These are phyloP conservation scores for Penicillium palitans DNA, from an alignment of 2,329 filamentous ascomycete species.

Conservation along the genomic window DNA sequence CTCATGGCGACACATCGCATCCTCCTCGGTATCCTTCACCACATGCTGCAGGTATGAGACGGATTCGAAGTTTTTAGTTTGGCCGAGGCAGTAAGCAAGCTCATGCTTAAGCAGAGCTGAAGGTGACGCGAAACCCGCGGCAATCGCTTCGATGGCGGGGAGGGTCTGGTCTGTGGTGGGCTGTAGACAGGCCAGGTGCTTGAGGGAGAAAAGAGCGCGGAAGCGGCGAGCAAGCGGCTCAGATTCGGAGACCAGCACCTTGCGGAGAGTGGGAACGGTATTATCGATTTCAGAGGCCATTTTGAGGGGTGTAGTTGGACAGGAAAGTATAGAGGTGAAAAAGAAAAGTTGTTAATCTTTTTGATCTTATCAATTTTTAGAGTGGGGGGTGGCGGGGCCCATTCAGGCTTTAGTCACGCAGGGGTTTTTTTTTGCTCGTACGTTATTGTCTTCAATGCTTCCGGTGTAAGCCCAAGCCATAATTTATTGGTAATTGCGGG, in stretches of 20 bases:
- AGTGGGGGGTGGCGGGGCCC: constrained; percentile 39
- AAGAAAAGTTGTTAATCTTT: constrained; percentile 27
- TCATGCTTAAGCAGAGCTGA: constrained; percentile 95
- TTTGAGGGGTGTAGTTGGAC: neutral
- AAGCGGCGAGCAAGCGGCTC: constrained; percentile 86
- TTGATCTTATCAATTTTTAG: constrained; percentile 44
- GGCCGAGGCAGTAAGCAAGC: constrained; percentile 92
- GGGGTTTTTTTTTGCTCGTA: constrained; percentile 5
- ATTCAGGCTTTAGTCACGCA: constrained; percentile 1
- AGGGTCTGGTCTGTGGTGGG: constrained; percentile 58
- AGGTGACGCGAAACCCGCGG: constrained; percentile 77
- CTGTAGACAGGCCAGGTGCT: constrained; percentile 76
- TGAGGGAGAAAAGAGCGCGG: constrained; percentile 94
- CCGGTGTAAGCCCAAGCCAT: neutral
- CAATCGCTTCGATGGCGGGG: constrained; percentile 75
- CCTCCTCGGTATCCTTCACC: constrained; percentile 75
- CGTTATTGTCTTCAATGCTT: neutral
- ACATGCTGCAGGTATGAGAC: constrained; percentile 71
- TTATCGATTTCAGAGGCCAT: constrained; percentile 38
- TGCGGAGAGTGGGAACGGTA: constrained; percentile 54
- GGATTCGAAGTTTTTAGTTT: constrained; percentile 76
- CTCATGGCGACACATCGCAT: constrained; percentile 94
- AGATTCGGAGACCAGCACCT: constrained; percentile 75
- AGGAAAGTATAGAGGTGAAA: constrained; percentile 5
- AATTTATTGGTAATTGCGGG: neutral